These are phyloP conservation scores for Secale cereale DNA, from an alignment of 176 grass and related monocot genomes.

Conservation along the genomic window DNA sequence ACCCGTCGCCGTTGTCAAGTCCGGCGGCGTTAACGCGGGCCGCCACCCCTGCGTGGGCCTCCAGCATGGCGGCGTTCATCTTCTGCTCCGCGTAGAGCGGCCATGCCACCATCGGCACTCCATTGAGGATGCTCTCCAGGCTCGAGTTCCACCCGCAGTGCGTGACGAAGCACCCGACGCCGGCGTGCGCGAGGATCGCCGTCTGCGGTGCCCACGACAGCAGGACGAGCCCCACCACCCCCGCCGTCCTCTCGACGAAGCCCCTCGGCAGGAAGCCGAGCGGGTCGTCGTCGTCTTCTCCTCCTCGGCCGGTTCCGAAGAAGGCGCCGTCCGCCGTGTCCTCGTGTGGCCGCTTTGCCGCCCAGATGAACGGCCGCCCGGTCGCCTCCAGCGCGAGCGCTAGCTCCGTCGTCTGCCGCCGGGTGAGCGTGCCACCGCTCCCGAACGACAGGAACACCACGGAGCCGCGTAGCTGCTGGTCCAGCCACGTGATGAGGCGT, in stretches of 20 bases:
- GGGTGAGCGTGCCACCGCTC: conserved; percentile 46
- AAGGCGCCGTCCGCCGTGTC: not conserved
- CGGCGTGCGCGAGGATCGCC: conserved; percentile 30
- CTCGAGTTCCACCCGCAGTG: conserved; percentile 82
- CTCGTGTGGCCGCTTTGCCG: conserved; percentile 37
- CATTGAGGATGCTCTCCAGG: conserved; percentile 32
- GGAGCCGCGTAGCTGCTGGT: conserved; percentile 47
- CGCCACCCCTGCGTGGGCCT: conserved; percentile 19
- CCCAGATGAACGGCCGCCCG: conserved; percentile 53
- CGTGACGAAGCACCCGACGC: conserved; percentile 36
- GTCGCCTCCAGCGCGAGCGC: conserved; percentile 46
- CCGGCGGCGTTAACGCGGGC: not conserved
- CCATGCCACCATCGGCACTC: conserved; percentile 61
- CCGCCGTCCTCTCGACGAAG: conserved; percentile 33
- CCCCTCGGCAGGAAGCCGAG: conserved; percentile 35
- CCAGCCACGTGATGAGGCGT: conserved; percentile 45
- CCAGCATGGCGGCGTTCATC: conserved; percentile 59
- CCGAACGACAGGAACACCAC: conserved; percentile 66
- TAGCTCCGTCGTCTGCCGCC: conserved; percentile 44
- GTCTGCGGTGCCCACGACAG: conserved; percentile 31
- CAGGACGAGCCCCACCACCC: conserved; percentile 14
- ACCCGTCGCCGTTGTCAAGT: not conserved
- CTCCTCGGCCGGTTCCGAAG: conserved; percentile 6
- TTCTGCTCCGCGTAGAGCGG: conserved; percentile 56
- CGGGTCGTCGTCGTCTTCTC: not conserved